These are phyloP conservation scores for Lichtheimia hyalospora DNA, from an alignment of 371 early-diverging fungal genomes.

Conservation along the genomic window DNA sequence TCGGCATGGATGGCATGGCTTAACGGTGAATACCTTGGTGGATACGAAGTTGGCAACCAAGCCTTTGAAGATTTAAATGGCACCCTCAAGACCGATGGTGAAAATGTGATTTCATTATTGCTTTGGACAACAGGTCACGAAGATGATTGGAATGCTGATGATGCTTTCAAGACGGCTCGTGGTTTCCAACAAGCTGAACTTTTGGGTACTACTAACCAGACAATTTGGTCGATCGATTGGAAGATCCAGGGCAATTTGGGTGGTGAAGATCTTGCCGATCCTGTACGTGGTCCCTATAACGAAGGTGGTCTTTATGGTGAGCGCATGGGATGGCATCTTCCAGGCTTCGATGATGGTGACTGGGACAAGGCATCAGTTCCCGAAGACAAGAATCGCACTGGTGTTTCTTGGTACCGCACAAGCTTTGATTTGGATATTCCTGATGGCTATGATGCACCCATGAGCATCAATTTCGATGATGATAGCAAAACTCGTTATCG, in stretches of 20 bases:
- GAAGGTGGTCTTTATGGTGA: constrained; percentile 25
- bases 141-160: constrained; percentile 15
- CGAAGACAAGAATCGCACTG: constrained; percentile 9
- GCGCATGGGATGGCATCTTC: constrained; percentile 27
- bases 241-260: constrained; percentile 24
- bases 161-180: constrained; percentile 11
- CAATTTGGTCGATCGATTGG: constrained; percentile 12
- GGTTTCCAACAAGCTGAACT: constrained; percentile 19
- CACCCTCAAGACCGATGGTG: constrained; percentile 9
- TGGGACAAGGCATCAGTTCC: constrained; percentile 13
- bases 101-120: constrained; percentile 18
- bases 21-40: constrained; percentile 28
- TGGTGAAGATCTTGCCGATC: constrained; percentile 26
- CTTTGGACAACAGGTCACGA: constrained; percentile 24
- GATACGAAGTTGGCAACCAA: constrained; percentile 16
- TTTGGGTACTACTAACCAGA: constrained; percentile 5
- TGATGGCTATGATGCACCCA: constrained; percentile 15
- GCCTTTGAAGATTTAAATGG: constrained; percentile 6
- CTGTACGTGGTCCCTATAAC: constrained; percentile 20
- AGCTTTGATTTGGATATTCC: constrained; percentile 16
- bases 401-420: constrained; percentile 20
- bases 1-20: constrained; percentile 22
- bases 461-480: constrained; percentile 13
- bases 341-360: constrained; percentile 18
- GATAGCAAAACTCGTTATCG: constrained; percentile 13